A percentile compares a stretch with the other conserved stretches of the same genome.
Evolutionary conservation across 169 alveolate genomes (phyloP).

Genomic region (Plasmodium gaboni): DNA sequence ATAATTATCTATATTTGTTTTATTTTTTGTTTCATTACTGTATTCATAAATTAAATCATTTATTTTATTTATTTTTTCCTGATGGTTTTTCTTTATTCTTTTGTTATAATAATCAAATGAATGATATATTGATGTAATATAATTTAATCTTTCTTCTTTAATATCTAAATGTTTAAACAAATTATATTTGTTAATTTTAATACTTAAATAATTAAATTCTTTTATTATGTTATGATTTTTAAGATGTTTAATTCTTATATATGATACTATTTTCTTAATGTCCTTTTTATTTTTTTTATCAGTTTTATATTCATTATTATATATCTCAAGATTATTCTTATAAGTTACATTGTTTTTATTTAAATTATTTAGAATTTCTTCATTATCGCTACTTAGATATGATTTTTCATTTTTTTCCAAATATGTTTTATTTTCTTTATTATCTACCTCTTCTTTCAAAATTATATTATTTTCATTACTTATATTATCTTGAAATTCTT

Average conservation of each 20-base stretch:
- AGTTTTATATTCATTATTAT: not conserved
- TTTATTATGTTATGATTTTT: constrained; percentile 27
- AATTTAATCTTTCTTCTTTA: constrained; percentile 30
- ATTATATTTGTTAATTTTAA: constrained; percentile 54
- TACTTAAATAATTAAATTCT: constrained; percentile 18
- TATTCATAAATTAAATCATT: not conserved
- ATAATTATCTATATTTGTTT: not conserved
- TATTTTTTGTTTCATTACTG: not conserved
- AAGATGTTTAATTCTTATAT: constrained; percentile 2
- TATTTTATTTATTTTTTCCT: constrained; percentile 6
- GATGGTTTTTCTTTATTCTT: not conserved
- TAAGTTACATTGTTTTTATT: constrained; percentile 1
- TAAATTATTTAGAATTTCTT: not conserved
- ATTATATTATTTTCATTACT: not conserved
- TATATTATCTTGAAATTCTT: not conserved
- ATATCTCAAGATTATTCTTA: not conserved
- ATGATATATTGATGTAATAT: constrained; percentile 36
- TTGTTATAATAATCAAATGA: constrained; percentile 60
- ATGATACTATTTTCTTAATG: not conserved
- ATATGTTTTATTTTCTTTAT: not conserved
- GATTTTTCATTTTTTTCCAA: not conserved
- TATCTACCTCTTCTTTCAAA: not conserved
- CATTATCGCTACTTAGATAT: not conserved
- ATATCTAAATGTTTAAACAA: constrained; percentile 59
- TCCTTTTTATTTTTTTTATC: not conserved